phyloP scores from a whole-genome alignment of 148 eudicot species.

The Rhododendron griersonianum region DNA sequence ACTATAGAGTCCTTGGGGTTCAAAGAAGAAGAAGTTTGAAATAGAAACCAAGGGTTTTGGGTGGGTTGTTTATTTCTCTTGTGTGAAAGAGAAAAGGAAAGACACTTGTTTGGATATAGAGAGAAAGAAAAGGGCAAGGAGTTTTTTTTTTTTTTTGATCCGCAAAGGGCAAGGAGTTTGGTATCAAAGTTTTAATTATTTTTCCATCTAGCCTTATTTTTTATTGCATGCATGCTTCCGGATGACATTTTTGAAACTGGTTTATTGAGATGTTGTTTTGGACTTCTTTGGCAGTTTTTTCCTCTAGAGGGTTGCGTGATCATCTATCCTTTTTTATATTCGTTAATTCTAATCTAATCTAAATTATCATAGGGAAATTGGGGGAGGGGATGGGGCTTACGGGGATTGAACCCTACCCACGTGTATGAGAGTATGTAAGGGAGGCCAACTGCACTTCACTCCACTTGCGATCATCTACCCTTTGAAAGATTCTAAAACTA shows the following conservation, averaged over 20 bases:
- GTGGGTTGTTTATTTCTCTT: not conserved
- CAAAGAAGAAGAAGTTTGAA: not conserved
- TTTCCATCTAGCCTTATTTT: constrained; percentile 2
- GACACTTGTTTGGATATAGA: not conserved
- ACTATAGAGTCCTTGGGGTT: not conserved
- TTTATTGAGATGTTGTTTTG: not conserved
- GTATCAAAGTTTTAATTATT: not conserved
- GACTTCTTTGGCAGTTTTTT: not conserved
- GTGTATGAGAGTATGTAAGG: no score
- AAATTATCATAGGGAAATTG: no score
- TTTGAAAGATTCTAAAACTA: not conserved
- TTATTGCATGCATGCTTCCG: constrained; percentile 3
- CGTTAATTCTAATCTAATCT: no score
- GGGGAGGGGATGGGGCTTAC: no score
- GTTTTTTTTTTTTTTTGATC: no score
- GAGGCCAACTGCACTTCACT: no score
- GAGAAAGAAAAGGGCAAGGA: not conserved
- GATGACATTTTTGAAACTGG: constrained; percentile 3
- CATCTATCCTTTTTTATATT: not conserved
- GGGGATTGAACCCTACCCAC: no score
- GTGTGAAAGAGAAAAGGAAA: not conserved
- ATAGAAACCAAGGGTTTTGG: not conserved
- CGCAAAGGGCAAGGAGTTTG: no score
- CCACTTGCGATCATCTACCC: no score
- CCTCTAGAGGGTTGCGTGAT: not conserved